A percentile compares a stretch with the other conserved stretches of the same genome.
These are phyloP conservation scores for Russula sp. DNA, from an alignment of 768 basidiomycete genomes.

Conservation along the genomic window DNA sequence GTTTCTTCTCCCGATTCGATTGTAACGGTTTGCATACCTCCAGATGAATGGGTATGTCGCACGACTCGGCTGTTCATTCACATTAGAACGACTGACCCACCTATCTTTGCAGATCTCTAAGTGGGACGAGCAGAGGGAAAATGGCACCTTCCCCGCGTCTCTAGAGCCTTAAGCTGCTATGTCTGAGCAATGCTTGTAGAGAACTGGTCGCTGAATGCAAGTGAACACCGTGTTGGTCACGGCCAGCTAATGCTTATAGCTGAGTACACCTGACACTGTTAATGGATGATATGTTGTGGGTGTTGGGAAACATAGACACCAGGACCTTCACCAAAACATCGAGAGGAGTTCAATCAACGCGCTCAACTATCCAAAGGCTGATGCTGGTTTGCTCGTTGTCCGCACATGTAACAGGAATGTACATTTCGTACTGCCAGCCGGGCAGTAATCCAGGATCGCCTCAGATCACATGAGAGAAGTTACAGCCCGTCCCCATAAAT, in stretches of 20 bases:
- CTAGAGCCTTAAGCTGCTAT: conserved; percentile 57
- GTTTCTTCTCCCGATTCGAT: neutral
- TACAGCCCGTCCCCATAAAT: too few species aligned
- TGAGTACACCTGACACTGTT: neutral
- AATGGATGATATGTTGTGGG: neutral
- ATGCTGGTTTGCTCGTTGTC: neutral
- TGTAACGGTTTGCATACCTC: conserved; percentile 17
- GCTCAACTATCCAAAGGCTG: neutral
- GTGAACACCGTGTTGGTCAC: neutral
- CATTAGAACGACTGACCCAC: neutral
- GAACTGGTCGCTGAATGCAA: conserved; percentile 3
- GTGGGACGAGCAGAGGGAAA: conserved; percentile 95
- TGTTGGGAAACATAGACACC: neutral
- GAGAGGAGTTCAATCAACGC: neutral
- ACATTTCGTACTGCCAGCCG: neutral
- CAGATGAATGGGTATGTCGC: conserved; percentile 85
- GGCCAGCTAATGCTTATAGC: neutral
- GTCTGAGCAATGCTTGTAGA: conserved; percentile 4
- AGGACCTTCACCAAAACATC: neutral
- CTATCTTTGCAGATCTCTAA: conserved; percentile 56
- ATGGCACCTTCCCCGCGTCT: conserved; percentile 86
- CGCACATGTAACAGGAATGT: neutral
- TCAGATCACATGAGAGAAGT: neutral
- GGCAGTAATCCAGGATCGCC: neutral
- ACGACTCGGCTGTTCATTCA: neutral